A percentile compares a stretch with the other conserved stretches of the same genome.
These are phyloP conservation scores for Wickerhamiella pararugosa DNA, from an alignment of 1,139 yeast species.

Conservation along the genomic window DNA sequence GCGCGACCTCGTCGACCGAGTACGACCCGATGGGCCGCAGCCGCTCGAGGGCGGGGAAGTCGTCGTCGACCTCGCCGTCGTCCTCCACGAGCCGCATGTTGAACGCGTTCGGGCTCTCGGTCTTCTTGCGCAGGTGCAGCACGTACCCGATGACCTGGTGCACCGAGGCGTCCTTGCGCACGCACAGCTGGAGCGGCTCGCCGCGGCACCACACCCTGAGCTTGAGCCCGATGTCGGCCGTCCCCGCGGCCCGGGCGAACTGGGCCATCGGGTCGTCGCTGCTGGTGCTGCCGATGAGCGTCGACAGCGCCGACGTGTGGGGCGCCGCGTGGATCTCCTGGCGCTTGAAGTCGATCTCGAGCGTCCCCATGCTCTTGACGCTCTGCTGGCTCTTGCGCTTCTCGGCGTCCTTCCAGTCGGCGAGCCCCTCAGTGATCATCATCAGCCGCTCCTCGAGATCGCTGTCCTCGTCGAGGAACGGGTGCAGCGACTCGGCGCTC, in stretches of 20 bases:
- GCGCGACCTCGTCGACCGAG: conserved; percentile 32
- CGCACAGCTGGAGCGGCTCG: conserved; percentile 25
- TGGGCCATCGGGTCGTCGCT: conserved; percentile 29
- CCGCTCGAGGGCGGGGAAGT: conserved; percentile 33
- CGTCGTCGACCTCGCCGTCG: conserved; percentile 34
- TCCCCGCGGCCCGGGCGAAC: conserved; percentile 29
- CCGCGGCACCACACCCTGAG: conserved; percentile 26
- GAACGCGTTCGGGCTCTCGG: conserved; percentile 28
- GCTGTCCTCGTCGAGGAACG: conserved; percentile 23
- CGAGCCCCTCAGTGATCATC: conserved; percentile 12
- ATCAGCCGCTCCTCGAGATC: conserved; percentile 26
- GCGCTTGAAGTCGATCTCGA: not conserved
- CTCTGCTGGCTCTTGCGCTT: conserved; percentile 9
- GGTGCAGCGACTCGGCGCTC: conserved; percentile 2
- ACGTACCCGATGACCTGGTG: conserved; percentile 31
- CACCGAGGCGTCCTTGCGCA: conserved; percentile 27
- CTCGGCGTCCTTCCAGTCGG: conserved; percentile 13
- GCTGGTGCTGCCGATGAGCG: conserved; percentile 20
- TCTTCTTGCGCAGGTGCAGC: conserved; percentile 23
- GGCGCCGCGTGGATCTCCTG: not conserved
- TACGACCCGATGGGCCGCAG: conserved; percentile 28
- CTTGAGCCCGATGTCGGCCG: conserved; percentile 20
- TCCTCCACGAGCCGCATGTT: conserved; percentile 31
- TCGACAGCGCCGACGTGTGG: conserved; percentile 9
- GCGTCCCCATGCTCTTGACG: not conserved